Base-by-base conservation (phyloP, 192 early-diverging fungal genomes). In the Dispira simplex region DNA sequence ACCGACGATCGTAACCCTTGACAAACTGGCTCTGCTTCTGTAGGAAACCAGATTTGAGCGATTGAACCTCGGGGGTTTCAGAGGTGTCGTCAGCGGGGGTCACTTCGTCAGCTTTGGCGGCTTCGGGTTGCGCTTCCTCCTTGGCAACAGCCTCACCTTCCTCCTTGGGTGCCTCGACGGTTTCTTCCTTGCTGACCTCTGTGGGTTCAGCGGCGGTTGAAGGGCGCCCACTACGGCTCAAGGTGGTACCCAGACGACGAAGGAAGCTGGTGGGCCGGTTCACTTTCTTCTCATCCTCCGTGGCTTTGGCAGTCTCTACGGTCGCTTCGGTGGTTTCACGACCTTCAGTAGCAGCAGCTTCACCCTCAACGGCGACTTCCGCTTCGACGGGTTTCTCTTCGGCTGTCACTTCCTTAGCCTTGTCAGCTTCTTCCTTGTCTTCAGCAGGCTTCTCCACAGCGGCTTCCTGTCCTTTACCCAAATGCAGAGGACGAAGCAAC, bases 21-120 rank as follows among this genome's bases (percentile, higher is more conserved):
- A 60, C 58, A 27, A 60, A 60, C 32, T 60, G 58, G 28, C 58
- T 60, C 58, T 60, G 58, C 28, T 60, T 60, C 13, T 60, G 58
- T 32, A 60, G 39, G 43, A 60, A 60, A 6, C 58, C 58, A 18
- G 58, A 60, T 32, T 60, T 60, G 43, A 60, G 58, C 6, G 48
- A 21, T 4, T 16, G 18, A 49, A 49, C 48, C 32, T 39, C 32
- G 21, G 48, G 48, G 16, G 48, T 21, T 49, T 49, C 48, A 6
- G 54, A 23, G 28, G 54, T 9, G 3, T 14, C 18, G 3, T 14
- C 54, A 26, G 54, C 12, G 18, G 54, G 20, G 54, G 54, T 26
- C 25, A 3, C 54, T 9, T 56, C 54, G 20, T 21, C 54, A 9
- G 13, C 28, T 8, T 21, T 28, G 18, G 13, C 21, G 6, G 58